Conservation (phyloP, 257 asterid genomes). For the Solanum chiquidenum region DNA sequence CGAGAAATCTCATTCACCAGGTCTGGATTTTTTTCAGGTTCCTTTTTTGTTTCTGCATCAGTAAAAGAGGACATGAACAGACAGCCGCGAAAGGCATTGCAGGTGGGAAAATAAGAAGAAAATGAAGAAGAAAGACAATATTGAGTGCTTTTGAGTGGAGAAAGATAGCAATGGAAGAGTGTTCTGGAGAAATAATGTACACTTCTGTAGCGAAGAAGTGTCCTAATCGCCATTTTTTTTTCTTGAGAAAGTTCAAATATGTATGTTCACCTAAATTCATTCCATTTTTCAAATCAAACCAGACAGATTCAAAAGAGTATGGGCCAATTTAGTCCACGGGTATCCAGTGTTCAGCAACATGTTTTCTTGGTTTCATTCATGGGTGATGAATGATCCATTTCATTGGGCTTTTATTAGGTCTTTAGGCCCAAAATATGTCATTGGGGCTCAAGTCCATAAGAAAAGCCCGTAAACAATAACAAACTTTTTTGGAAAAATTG, state of each 20-base stretch:
- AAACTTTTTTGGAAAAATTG: too few species aligned
- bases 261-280: neutral
- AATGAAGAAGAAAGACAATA: neutral
- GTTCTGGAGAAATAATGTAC: neutral
- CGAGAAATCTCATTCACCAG: constrained; percentile 71
- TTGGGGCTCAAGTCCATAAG: neutral
- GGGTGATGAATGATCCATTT: neutral
- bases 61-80: constrained; percentile 10
- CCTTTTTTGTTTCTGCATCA: constrained; percentile 1
- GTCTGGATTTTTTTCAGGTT: constrained; percentile 10
- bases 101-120: neutral
- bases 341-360: neutral
- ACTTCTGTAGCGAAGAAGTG: neutral
- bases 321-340: neutral
- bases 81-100: neutral
- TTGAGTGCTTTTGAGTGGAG: neutral
- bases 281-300: neutral
- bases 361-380: neutral
- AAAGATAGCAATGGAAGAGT: constrained; percentile 6
- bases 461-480: neutral
- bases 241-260: neutral
- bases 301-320: neutral
- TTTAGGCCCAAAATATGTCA: neutral
- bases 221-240: constrained; percentile 29
- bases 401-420: neutral